phyloP scores from a whole-genome alignment of 2,329 filamentous ascomycete species.

The Penicillium verrucosum region DNA sequence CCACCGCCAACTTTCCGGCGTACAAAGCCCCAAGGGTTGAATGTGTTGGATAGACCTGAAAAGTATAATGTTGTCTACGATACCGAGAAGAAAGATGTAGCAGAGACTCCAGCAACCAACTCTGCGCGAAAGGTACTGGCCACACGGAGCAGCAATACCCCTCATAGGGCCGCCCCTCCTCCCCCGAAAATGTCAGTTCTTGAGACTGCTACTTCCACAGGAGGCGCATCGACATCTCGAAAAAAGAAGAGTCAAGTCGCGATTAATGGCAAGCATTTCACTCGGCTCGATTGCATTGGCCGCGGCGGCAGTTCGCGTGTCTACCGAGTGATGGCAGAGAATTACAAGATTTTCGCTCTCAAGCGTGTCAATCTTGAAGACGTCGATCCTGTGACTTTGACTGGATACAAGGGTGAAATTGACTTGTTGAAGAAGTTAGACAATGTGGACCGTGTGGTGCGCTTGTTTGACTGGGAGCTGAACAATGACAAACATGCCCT shows the following conservation, averaged over 20 bases:
- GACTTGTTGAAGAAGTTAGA: slow-evolving; percentile 79
- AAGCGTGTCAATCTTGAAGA: slow-evolving; percentile 91
- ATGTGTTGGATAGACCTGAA: slow-evolving; percentile 55
- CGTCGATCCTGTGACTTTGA: slow-evolving; percentile 77
- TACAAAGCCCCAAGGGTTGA: slow-evolving; percentile 55
- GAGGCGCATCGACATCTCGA: slow-evolving; percentile 70
- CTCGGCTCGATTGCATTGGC: slow-evolving; percentile 83
- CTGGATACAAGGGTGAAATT: slow-evolving; percentile 92
- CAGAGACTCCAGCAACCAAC: slow-evolving; percentile 45
- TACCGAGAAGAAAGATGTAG: slow-evolving; percentile 42
- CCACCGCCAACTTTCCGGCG: slow-evolving; percentile 66
- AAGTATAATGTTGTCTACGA: slow-evolving; percentile 53
- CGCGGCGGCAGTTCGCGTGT: slow-evolving; percentile 92
- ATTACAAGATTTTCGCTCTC: slow-evolving; percentile 89
- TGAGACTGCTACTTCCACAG: slow-evolving; percentile 82
- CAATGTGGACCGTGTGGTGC: slow-evolving; percentile 84
- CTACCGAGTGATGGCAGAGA: slow-evolving; percentile 94
- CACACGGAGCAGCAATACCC: slow-evolving; percentile 64
- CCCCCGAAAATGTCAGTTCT: slow-evolving; percentile 95
- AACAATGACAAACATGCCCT: slow-evolving; percentile 88
- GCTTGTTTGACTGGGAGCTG: slow-evolving; percentile 86
- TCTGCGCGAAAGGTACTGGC: slow-evolving; percentile 50
- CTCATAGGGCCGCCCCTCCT: slow-evolving; percentile 72
- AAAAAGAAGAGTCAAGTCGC: slow-evolving; percentile 80
- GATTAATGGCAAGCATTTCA: slow-evolving; percentile 89